Evolutionary conservation across 306 rosid genomes (phyloP), one percentile per base, ranked within the genome.

Genomic region (Clitoria ternatea): DNA sequence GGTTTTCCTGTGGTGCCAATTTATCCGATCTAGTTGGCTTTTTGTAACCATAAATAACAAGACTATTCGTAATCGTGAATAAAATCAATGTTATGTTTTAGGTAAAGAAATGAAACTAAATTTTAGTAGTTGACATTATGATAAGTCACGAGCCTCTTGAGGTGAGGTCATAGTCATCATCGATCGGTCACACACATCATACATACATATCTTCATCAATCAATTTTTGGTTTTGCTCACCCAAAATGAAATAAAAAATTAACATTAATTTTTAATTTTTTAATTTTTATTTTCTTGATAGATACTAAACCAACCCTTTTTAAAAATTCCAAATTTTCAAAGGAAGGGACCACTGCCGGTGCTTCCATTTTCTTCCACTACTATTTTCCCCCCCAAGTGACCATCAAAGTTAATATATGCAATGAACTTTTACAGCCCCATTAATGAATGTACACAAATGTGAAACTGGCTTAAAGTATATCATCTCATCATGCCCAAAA

Each of bases 121-220:
- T 32, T 60, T 50, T 2, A 45, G 67, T 66, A 7, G 65, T 60
- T 33, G 79, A 50, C 67, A 60, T 67, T 17, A 73, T 73, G 72
- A 40, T 33, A 23, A 39, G 12, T 67, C 83, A 79, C 79, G 83
- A 30, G 56, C 27, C 54, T 27, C 75, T n/a, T 54, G 66, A 40
- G 66, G 48, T 29, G 40, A 24, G 60, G 60, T 72, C 33, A 20
- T 68, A 59, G 13, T 43, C 36, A n/a, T n/a, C n/a, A n/a, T n/a
- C n/a, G n/a, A n/a, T n/a, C n/a, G n/a, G n/a, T n/a, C n/a, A 15
- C 76, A 23, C 10, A 69, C 37, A 30, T 29, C 24, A 32, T 35
- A 57, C 53, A 10, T 3, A 22, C n/a, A n/a, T n/a, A n/a, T n/a
- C 35, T 40, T 14, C n/a, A 69, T 13, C 60, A 57, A 57, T 73